phyloP scores from a whole-genome alignment of 306 rosid species.

The Boehmeria nivea region DNA sequence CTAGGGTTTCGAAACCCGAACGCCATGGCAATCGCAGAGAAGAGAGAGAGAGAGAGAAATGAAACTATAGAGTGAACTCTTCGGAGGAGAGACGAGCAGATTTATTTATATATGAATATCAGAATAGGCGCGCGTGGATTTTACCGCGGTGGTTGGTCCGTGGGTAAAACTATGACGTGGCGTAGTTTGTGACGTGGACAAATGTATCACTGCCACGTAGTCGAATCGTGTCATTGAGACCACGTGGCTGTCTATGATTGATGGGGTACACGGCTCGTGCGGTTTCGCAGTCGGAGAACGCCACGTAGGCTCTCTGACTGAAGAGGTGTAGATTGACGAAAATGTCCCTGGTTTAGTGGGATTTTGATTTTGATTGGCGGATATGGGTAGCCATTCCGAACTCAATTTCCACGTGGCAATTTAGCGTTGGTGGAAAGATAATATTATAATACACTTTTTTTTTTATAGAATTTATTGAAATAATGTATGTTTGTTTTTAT shows the following conservation, averaged over 20 bases:
- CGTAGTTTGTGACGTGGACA: not conserved
- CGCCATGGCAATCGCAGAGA: conserved; percentile 52
- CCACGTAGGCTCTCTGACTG: conserved; percentile 26
- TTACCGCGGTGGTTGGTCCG: conserved; percentile 13
- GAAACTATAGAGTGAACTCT: conserved; percentile 25
- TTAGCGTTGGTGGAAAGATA: no score
- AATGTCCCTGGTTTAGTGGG: not conserved
- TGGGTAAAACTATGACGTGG: conserved; percentile 24
- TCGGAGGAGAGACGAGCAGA: not conserved
- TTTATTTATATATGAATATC: conserved; percentile 15
- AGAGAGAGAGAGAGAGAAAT: conserved; percentile 11
- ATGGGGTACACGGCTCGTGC: not conserved
- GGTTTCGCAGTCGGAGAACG: not conserved
- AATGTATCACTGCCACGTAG: not conserved
- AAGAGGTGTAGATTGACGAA: conserved; percentile 6
- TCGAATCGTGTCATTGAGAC: conserved; percentile 22
- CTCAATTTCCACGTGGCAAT: no score
- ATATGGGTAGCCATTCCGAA: no score
- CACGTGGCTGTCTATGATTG: conserved; percentile 37
- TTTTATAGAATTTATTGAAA: no score
- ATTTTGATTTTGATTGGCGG: not conserved
- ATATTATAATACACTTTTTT: no score
- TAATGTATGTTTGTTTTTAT: no score
- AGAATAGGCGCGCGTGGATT: not conserved
- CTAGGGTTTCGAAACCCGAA: conserved; percentile 63